phyloP scores from a whole-genome alignment of 768 basidiomycete species.

The Paxillus rubicundulus region DNA sequence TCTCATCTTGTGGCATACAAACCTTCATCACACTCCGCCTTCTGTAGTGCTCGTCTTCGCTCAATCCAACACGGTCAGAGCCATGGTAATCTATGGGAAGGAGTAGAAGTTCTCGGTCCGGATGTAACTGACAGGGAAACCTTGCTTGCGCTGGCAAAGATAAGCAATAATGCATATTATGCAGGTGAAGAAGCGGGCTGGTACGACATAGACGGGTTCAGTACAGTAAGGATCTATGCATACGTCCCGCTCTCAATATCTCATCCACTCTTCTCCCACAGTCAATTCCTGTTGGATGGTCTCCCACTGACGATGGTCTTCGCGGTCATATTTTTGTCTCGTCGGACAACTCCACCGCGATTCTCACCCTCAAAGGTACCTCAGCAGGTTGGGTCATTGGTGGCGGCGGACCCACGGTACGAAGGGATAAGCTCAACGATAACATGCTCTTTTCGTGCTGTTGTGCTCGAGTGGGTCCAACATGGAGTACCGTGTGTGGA shows the following conservation, averaged over 20 bases:
- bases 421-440: slow-evolving; percentile 92
- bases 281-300: slow-evolving; percentile 85
- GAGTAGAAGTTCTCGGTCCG: slow-evolving; percentile 62
- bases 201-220: slow-evolving; percentile 73
- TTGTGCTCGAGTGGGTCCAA: slow-evolving; percentile 91
- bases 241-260: background rate
- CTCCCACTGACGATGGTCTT: slow-evolving; percentile 83
- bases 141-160: slow-evolving; percentile 77
- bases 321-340: slow-evolving; percentile 91
- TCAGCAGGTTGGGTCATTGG: slow-evolving; percentile 67
- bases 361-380: slow-evolving; percentile 93
- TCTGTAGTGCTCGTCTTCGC: slow-evolving; percentile 34
- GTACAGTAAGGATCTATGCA: slow-evolving; percentile 40
- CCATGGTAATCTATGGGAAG: slow-evolving; percentile 56
- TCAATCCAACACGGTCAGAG: slow-evolving; percentile 40
- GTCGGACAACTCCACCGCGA: slow-evolving; percentile 77
- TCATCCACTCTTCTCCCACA: slow-evolving; percentile 22
- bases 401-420: slow-evolving; percentile 76
- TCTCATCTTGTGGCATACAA: slow-evolving; percentile 40
- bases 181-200: slow-evolving; percentile 53
- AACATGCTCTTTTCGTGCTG: slow-evolving; percentile 96
- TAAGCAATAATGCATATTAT: slow-evolving; percentile 83
- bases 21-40: slow-evolving; percentile 42
- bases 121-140: slow-evolving; percentile 72
- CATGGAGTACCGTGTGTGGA: slow-evolving; percentile 90